Conservation (phyloP, 768 basidiomycete species). For the Psilocybe cubensis region DNA sequence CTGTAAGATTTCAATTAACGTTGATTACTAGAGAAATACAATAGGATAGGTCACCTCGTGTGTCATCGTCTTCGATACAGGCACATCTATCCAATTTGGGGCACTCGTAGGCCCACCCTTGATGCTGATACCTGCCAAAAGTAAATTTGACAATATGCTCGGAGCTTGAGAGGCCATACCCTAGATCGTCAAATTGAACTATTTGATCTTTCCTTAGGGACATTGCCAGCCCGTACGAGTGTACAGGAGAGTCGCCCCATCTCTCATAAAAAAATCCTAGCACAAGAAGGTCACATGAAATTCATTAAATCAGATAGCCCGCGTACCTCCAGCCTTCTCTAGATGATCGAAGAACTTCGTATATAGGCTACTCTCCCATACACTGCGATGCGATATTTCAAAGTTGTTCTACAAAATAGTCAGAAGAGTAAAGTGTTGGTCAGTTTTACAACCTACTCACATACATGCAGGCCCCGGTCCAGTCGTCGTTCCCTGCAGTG, state of each 20-base stretch:
- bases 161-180: conserved; percentile 11
- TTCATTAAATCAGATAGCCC: not conserved
- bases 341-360: conserved; percentile 28
- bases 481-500: conserved; percentile 27
- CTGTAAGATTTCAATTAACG: not conserved
- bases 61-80: conserved; percentile 22
- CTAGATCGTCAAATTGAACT: conserved; percentile 29
- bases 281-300: not conserved
- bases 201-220: conserved; percentile 30
- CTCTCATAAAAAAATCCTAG: conserved; percentile 35
- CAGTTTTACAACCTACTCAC: conserved; percentile 23
- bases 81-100: conserved; percentile 25
- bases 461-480: conserved; percentile 31
- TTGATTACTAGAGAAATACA: not conserved
- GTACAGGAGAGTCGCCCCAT: conserved; percentile 32
- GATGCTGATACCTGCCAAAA: conserved; percentile 28
- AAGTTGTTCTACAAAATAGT: conserved; percentile 28
- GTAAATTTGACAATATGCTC: not conserved
- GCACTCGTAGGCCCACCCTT: conserved; percentile 29
- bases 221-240: conserved; percentile 32
- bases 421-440: too few species aligned
- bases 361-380: conserved; percentile 30
- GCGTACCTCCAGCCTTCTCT: conserved; percentile 26
- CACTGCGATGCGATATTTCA: conserved; percentile 31
- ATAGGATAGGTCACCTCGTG: not conserved